Conservation (phyloP, 306 rosid species). For the Dryas alaskensis region DNA sequence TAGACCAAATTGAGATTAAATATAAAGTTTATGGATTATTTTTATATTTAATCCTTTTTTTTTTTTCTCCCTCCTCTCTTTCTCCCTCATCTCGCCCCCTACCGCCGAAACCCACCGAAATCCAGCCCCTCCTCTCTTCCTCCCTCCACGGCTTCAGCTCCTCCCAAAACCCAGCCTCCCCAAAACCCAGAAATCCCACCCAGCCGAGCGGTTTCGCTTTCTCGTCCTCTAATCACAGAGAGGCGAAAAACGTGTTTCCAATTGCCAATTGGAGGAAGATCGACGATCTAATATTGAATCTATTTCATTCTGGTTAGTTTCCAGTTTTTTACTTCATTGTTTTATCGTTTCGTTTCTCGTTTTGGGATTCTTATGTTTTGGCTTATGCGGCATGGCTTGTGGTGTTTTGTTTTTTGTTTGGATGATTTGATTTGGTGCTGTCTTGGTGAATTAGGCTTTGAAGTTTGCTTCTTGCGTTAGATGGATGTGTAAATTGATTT, state of each 20-base stretch:
- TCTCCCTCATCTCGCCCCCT: too few relatives aligned
- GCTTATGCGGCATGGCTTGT: not conserved
- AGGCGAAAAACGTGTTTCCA: not conserved
- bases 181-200: too few relatives aligned
- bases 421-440: not conserved
- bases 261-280: not conserved
- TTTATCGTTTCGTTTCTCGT: not conserved
- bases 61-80: too few relatives aligned
- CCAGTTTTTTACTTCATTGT: not conserved
- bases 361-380: constrained; percentile 2
- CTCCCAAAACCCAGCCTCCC: too few relatives aligned
- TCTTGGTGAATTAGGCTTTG: not conserved
- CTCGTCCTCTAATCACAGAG: not conserved
- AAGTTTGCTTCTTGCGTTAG: not conserved
- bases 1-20: too few relatives aligned
- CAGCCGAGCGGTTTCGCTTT: not conserved
- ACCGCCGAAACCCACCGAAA: too few relatives aligned
- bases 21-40: too few relatives aligned
- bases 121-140: too few relatives aligned
- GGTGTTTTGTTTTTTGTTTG: not conserved
- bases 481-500: not conserved
- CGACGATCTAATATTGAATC: not conserved
- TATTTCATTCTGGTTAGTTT: constrained; percentile 11
- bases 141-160: too few relatives aligned
- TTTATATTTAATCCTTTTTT: too few relatives aligned